phyloP scores from a whole-genome alignment of 805 yeast species.

The Lachancea sp. region DNA sequence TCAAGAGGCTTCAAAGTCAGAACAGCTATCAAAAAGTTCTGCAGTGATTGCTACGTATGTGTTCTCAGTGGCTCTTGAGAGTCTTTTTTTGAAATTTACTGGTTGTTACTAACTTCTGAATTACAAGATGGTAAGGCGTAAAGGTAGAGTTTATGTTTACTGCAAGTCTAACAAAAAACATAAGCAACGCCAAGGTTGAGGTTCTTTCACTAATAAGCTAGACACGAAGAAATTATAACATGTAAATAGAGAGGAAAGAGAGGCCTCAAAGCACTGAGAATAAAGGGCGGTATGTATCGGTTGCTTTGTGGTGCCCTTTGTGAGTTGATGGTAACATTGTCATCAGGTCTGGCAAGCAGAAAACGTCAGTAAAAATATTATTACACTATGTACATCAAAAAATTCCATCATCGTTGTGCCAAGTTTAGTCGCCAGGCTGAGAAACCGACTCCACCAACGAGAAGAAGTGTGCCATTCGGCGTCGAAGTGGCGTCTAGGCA shows the following conservation, averaged over 20 bases:
- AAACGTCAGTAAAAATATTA: neutral
- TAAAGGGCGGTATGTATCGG: neutral
- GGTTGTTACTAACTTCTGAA: neutral
- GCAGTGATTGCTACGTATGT: constrained; percentile 72
- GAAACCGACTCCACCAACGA: constrained; percentile 82
- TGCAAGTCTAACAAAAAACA: constrained; percentile 92
- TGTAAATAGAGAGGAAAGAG: constrained; percentile 1
- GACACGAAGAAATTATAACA: constrained; percentile 9
- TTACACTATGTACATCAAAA: neutral
- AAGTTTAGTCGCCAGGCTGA: constrained; percentile 30
- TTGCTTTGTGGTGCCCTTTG: neutral
- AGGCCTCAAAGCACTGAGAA: too few relatives aligned
- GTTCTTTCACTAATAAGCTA: neutral
- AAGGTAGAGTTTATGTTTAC: constrained; percentile 87
- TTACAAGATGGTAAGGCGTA: constrained; percentile 73
- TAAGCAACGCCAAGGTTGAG: constrained; percentile 81
- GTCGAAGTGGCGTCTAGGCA: constrained; percentile 42
- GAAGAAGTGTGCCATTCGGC: constrained; percentile 29
- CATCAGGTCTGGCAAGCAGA: too few relatives aligned
- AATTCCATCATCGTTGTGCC: neutral
- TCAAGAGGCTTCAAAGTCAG: constrained; percentile 82
- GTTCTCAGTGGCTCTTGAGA: too few relatives aligned
- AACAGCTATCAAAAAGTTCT: constrained; percentile 88
- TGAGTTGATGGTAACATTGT: neutral
- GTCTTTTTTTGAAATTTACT: neutral